Base-by-base conservation (phyloP, 1,284 basidiomycete genomes). In the Trichosporon faecale region DNA sequence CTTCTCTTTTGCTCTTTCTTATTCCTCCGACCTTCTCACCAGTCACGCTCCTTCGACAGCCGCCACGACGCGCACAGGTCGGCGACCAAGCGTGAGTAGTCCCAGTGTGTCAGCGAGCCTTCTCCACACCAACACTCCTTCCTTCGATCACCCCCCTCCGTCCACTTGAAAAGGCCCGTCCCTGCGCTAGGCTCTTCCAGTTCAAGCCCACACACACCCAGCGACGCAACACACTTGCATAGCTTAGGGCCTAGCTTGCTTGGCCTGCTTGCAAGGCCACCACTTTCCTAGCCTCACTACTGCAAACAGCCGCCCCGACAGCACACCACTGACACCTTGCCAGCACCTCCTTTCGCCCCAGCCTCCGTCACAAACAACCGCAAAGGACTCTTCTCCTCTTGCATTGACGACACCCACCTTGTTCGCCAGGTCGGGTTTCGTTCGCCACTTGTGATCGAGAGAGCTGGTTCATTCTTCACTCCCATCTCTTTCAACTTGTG, bases 21-120 rank as follows among this genome's bases (percentile, higher is more conserved):
- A n/a, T n/a, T n/a, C n/a, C n/a, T n/a, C 14, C 7, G 33, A 5
- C 29, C n/a, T n/a, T 9, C 29, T 31, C 27, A 57, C 49, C 49
- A 55, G 52, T 61, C 57, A 61, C 57, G 57, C 27, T 61, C 57
- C 4, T 61, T 61, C 57, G 8, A 18, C 4, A 4, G 16, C 57
- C 29, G 57, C 57, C 57, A 61, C 57, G 57, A 61, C 57, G 14
- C 57, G 57, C 57, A 61, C 57, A 61, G 57, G 57, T 61, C 57
- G 57, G 57, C 57, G 23, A 29, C 23, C 57, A 31, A 61, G 57
- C 18, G 27, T 61, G 57, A 31, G 57, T 61, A 18, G 35, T 40
- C n/a, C n/a, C n/a, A n/a, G n/a, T n/a, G n/a, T n/a, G 49, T 11
- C 21, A 2, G 5, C 23, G 5, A 25, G 14, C 52, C 52, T 27